Evolutionary conservation across 345 rosid species (phyloP), one percentile per base, ranked within the genome.

Genomic region (Eutrema japonicum): DNA sequence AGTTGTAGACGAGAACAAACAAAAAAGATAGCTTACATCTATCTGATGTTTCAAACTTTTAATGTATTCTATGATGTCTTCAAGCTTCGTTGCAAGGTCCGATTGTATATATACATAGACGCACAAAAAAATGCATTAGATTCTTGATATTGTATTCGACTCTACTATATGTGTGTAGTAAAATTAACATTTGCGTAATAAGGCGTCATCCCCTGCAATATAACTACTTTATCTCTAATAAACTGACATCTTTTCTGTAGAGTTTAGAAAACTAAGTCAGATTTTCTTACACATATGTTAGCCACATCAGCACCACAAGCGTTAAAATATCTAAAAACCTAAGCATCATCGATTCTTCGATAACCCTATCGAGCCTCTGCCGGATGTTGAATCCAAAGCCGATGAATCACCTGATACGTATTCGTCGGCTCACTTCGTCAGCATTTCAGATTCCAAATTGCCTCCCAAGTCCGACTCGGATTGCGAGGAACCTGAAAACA

Each of bases 21-120:
- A 16, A 18, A 38, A 3, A 7, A 22, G 11, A 42, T 12, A 49
- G 35, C 52, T 42, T 43, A 75, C 79, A n/a, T 52, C 57, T 60
- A 0, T 2, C 2, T 43, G 74, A 26, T 60, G 33, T 36, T 45
- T 36, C 18, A 75, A 68, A 53, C 50, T 51, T 61, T 36, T 52
- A 0, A 68, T 61, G 50, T 61, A 61, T 14, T 61, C 50, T 1
- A 16, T 35, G 46, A 75, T 61, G 50, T 16, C 35, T 7, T 61
- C 70, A 43, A 75, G 69, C 74, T 61, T 75, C 4, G 74, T 13
- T 14, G 69, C 70, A 61, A 60, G 41, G 45, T 68, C 61, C 2
- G 69, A 26, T 64, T 68, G 27, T 18, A 18, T 60, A 14, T 5
- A 58, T 32, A 29, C 6, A 43, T 29, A 67, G 38, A 58, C 36